phyloP scores from a whole-genome alignment of 164 flowering plant species.

The Vitis amurensis region DNA sequence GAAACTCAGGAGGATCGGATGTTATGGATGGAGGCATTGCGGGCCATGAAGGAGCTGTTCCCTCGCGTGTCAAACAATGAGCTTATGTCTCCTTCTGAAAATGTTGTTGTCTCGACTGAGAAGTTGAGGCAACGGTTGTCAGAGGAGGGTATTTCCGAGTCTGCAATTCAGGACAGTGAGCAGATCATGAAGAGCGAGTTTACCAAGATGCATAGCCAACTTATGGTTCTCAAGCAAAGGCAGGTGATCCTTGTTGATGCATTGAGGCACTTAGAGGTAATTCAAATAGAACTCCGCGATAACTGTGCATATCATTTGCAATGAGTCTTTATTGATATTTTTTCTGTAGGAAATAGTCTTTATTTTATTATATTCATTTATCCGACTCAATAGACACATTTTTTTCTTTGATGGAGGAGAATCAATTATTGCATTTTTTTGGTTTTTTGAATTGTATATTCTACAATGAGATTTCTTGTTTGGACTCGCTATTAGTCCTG shows the following conservation, averaged over 20 bases:
- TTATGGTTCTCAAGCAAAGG: slow-evolving; percentile 24
- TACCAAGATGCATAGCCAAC: slow-evolving; percentile 32
- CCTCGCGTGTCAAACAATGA: slow-evolving; percentile 40
- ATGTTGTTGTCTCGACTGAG: slow-evolving; percentile 24
- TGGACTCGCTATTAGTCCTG: too few relatives aligned
- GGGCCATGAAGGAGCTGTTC: slow-evolving; percentile 55
- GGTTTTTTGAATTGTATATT: too few relatives aligned
- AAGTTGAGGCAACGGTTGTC: slow-evolving; percentile 30
- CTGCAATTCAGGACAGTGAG: slow-evolving; percentile 46
- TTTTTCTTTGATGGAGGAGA: too few relatives aligned
- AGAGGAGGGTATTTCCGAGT: slow-evolving; percentile 23
- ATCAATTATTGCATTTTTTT: too few relatives aligned
- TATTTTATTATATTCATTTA: too few relatives aligned
- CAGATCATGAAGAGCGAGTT: slow-evolving; percentile 60
- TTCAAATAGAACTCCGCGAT: not conserved
- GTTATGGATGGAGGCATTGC: slow-evolving; percentile 36
- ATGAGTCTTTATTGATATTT: too few relatives aligned
- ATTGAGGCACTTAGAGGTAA: slow-evolving; percentile 53
- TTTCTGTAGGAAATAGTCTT: not conserved
- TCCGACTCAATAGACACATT: too few relatives aligned
- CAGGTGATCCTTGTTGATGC: slow-evolving; percentile 29
- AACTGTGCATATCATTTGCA: too few relatives aligned
- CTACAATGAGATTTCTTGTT: too few relatives aligned
- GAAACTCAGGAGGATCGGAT: slow-evolving; percentile 25
- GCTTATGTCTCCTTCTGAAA: slow-evolving; percentile 32